phyloP scores from a whole-genome alignment of 495 filamentous ascomycete genomes.

The Beverwykella pulmonaria region DNA sequence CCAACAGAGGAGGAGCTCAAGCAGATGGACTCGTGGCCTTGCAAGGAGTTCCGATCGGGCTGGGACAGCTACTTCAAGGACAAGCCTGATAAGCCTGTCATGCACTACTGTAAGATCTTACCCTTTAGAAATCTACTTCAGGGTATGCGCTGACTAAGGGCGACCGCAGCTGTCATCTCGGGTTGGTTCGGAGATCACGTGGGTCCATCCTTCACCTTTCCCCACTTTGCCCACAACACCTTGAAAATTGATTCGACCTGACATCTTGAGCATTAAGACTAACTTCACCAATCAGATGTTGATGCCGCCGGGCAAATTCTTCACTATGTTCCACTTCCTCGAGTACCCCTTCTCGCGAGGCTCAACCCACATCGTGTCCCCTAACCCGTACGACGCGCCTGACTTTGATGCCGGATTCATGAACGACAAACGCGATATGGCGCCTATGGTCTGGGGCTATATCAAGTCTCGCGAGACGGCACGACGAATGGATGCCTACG shows the following conservation, averaged over 20 bases:
- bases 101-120: constrained; percentile 58
- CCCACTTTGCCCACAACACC: too few species aligned
- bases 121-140: background rate
- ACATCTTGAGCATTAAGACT: background rate
- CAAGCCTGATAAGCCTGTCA: constrained; percentile 83
- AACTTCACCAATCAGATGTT: constrained; percentile 38
- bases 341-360: constrained; percentile 83
- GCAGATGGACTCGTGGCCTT: constrained; percentile 57
- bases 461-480: constrained; percentile 85
- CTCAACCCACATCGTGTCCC: constrained; percentile 68
- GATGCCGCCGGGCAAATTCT: constrained; percentile 74
- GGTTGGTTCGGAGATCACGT: constrained; percentile 44
- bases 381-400: constrained; percentile 71
- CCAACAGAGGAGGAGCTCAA: constrained; percentile 70
- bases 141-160: background rate
- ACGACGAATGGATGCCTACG: constrained; percentile 74
- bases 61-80: constrained; percentile 85
- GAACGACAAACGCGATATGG: constrained; percentile 83
- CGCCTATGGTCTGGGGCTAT: constrained; percentile 82
- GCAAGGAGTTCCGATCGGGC: constrained; percentile 66
- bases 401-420: constrained; percentile 87
- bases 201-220: background rate
- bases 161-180: constrained; percentile 38
- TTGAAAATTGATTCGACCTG: too few species aligned
- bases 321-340: constrained; percentile 86